Evolutionary conservation across 306 rosid genomes (phyloP), one percentile per base, ranked within the genome.

Genomic region (Quercus robur): DNA sequence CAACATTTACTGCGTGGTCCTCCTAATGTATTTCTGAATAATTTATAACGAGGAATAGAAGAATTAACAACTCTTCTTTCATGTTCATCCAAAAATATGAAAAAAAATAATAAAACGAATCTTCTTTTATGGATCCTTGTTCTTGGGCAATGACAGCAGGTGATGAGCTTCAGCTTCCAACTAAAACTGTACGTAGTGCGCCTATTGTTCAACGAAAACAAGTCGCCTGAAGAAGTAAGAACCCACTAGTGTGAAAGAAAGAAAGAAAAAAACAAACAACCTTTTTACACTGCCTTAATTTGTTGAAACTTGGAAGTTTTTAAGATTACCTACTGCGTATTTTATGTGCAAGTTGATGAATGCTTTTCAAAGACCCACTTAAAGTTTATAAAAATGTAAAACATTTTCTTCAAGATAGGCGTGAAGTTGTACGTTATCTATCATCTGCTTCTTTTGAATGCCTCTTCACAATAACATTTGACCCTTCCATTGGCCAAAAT

Each of bases 361-460:
- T 41, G 46, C 74, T 78, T 81, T 75, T 70, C 82, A 80, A 77
- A 81, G 23, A 2, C 74, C 73, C 54, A 75, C 87, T 80, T 18
- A 26, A 52, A 62, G 25, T 66, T 75, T 57, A 66, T 57, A 19
- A 73, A 72, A 14, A 8, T 19, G 3, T 14, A 31, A 33, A 3
- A 17, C 26, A 46, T 66, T 77, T 77, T 64, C 56, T 54, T 33
- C 26, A 4, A n/a, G 44, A 6, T 56, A 21, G 41, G 19, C 15
- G 49, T 66, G 18, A 49, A 74, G 10, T 38, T 38, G 46, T 23
- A 23, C 25, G 25, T 7, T 7, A 38, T 7, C 10, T 38, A 38
- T 15, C 14, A 62, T 13, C 70, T 5, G 2, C 18, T 4, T 18
- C 52, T 59, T 74, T 21, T 20, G 5, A 25, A 25, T 77, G 26